Percentiles rank a stretch among this genome's conserved stretches.
phyloP scores from a whole-genome alignment of 2,329 filamentous ascomycete species.

The Cladophialophora yegresii region DNA sequence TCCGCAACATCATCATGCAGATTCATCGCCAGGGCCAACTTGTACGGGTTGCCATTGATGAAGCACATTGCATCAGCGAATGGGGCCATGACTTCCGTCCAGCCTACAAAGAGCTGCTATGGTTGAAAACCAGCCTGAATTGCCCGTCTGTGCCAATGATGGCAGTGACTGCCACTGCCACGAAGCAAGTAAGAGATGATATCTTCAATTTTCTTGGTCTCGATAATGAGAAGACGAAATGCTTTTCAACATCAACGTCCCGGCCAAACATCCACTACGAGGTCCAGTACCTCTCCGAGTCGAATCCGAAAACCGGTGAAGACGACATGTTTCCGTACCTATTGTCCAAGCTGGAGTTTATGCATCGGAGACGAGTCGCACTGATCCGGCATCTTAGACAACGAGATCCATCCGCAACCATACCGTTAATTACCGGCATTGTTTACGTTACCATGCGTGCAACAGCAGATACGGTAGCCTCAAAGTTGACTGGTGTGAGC shows the following conservation, averaged over 20 bases:
- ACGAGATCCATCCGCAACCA: constrained; percentile 27
- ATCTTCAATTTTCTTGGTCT: constrained; percentile 75
- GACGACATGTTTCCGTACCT: constrained; percentile 72
- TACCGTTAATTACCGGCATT: constrained; percentile 49
- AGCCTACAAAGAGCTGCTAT: constrained; percentile 81
- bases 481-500: constrained; percentile 39
- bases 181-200: constrained; percentile 75
- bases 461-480: constrained; percentile 46
- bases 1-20: constrained; percentile 71
- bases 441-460: constrained; percentile 50
- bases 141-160: constrained; percentile 88
- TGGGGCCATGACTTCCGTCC: constrained; percentile 98
- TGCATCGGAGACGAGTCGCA: constrained; percentile 67
- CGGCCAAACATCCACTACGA: constrained; percentile 88
- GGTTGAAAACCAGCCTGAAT: constrained; percentile 69
- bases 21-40: constrained; percentile 81
- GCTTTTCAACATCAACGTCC: constrained; percentile 83
- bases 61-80: constrained; percentile 96
- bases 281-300: constrained; percentile 62
- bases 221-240: constrained; percentile 53
- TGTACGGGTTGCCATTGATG: constrained; percentile 85
- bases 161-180: constrained; percentile 90
- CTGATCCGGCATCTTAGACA: constrained; percentile 49
- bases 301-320: constrained; percentile 59
- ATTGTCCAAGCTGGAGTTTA: constrained; percentile 71